phyloP scores from a whole-genome alignment of 441 rosid species.

The Brassica hybrid region DNA sequence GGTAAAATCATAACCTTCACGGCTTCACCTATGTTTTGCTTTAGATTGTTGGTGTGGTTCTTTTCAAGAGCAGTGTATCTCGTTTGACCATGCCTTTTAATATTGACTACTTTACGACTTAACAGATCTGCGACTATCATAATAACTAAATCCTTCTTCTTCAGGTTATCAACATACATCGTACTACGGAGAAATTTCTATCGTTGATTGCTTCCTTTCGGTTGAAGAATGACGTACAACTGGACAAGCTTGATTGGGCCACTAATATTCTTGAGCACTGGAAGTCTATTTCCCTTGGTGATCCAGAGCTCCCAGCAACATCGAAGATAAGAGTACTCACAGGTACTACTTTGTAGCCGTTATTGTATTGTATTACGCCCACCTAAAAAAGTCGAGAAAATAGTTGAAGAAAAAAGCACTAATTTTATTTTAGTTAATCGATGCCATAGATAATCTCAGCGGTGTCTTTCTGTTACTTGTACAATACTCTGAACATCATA shows the following conservation, averaged over 20 bases:
- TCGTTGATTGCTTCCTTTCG: constrained; percentile 64
- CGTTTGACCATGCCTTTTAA: constrained; percentile 20
- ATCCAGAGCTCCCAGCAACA: constrained; percentile 44
- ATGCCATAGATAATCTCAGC: neutral
- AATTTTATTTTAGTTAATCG: neutral
- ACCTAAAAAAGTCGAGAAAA: neutral
- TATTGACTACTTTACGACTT: constrained; percentile 4
- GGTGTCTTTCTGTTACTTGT: constrained; percentile 4
- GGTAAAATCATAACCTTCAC: constrained; percentile 16
- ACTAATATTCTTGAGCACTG: constrained; percentile 53
- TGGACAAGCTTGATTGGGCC: constrained; percentile 55
- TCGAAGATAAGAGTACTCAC: constrained; percentile 70
- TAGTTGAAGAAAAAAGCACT: neutral
- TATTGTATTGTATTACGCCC: constrained; percentile 7
- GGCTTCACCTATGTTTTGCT: constrained; percentile 3
- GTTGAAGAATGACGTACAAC: constrained; percentile 47
- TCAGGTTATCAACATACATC: constrained; percentile 76
- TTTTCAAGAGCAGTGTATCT: constrained; percentile 19
- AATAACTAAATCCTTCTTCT: constrained; percentile 29
- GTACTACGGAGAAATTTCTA: constrained; percentile 58
- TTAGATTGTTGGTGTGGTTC: constrained; percentile 20
- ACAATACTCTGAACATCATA: neutral
- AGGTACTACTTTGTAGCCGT: constrained; percentile 50
- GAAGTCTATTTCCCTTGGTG: constrained; percentile 34
- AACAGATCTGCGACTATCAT: constrained; percentile 12